These are phyloP conservation scores for Lactifluus subvellereus DNA, from an alignment of 768 basidiomycete species.

Conservation along the genomic window DNA sequence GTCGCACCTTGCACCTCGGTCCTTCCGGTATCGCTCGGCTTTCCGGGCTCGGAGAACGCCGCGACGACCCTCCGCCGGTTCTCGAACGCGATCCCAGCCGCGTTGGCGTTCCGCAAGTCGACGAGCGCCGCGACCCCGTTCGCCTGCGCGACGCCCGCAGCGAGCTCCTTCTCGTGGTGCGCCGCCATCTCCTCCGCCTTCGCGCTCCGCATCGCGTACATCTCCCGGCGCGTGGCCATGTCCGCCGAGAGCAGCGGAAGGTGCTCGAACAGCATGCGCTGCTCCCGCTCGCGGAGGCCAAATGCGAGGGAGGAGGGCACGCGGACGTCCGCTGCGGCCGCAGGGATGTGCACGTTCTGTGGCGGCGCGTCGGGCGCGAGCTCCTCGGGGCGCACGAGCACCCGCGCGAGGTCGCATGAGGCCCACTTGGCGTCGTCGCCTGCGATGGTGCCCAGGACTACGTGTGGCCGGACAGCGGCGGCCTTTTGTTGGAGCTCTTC, in stretches of 20 bases:
- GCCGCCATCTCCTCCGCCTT: not conserved
- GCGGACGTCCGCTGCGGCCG: slow-evolving; percentile 34
- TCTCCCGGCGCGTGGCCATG: slow-evolving; percentile 5
- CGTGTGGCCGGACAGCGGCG: slow-evolving; percentile 47
- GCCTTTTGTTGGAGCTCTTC: slow-evolving; percentile 37
- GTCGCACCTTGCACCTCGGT: slow-evolving; percentile 85
- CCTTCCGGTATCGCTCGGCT: slow-evolving; percentile 70
- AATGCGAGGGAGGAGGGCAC: slow-evolving; percentile 55
- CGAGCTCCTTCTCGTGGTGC: slow-evolving; percentile 27
- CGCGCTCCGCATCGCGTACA: not conserved
- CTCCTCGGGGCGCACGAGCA: slow-evolving; percentile 35
- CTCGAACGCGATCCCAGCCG: slow-evolving; percentile 79
- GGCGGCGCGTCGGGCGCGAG: slow-evolving; percentile 2
- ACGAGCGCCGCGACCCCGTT: slow-evolving; percentile 60
- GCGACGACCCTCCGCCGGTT: slow-evolving; percentile 74
- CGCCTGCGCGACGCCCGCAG: slow-evolving; percentile 42
- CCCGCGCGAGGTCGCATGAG: slow-evolving; percentile 56
- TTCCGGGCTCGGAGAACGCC: slow-evolving; percentile 68
- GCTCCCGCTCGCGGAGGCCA: slow-evolving; percentile 56
- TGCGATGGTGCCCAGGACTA: slow-evolving; percentile 67
- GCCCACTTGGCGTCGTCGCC: slow-evolving; percentile 65
- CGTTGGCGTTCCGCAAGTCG: slow-evolving; percentile 85
- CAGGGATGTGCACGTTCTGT: slow-evolving; percentile 6
- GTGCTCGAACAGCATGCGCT: slow-evolving; percentile 57
- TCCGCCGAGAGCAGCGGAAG: slow-evolving; percentile 51